Evolutionary conservation across 2,329 filamentous ascomycete genomes (phyloP), one percentile per base, ranked within the genome.

Genomic region (Shiraia bambusicola): DNA sequence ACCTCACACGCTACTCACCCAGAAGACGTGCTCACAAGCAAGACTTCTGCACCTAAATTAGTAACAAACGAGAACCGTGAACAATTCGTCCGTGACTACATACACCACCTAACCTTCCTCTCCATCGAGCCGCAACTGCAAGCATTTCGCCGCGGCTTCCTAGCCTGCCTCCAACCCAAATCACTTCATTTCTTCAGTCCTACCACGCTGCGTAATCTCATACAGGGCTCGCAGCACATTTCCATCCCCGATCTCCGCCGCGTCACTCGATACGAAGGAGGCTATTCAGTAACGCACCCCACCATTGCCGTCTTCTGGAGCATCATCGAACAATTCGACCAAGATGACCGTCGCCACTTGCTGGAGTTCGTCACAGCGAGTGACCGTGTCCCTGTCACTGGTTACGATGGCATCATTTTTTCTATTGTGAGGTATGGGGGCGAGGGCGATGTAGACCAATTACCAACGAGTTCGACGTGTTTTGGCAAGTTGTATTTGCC

Each of bases 281-380:
- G 87, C 11, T 97, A 88, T 76, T 80, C 84, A 32, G 73, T 82
- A 0, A 75, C 74, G 0, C 84, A 93, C 52, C 80, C 75, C 11
- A 81, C 85, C 1, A 82, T 98, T 29, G 73, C 75, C 16, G 81
- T 87, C 54, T 97, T 98, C 65, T 98, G 93, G 93, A 76, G 76
- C 10, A 78, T 96, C 6, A 86, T 95, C 1, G 79, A 79, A 50
- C 69, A 65, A 26, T 93, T 81, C 61, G 77, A 82, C 45, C 76
- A 84, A 12, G 75, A 79, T 31, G 86, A 91, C 75, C 86, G 86
- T 68, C 80, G 83, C 37, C 82, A 81, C 57, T 72, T 98, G 25
- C 76, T 98, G 24, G 90, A 96, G 65, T 98, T 98, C 60, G 91
- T 98, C 22, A 98, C 93, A 11, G 92, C 92, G 0, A 92, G 85